Conservation (phyloP, 192 early-diverging fungal species). For the Backusella australiensis region DNA sequence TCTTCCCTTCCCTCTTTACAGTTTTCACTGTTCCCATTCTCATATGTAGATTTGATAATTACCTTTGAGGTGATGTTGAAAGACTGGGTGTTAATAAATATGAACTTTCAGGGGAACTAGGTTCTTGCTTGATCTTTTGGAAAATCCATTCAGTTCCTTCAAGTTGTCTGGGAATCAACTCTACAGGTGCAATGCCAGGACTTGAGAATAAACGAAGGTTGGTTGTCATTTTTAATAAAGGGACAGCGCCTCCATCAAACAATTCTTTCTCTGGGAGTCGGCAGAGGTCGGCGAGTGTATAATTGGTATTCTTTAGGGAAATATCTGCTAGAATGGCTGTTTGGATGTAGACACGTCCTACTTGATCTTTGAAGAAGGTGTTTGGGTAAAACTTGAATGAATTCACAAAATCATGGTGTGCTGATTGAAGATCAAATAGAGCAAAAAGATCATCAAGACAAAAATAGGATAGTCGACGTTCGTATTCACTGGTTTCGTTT, state of each 20-base stretch:
- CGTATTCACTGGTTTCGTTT: background rate
- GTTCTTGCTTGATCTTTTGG: background rate
- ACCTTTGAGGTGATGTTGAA: conserved; percentile 5
- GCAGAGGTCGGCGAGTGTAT: conserved; percentile 26
- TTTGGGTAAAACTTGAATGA: conserved; percentile 3
- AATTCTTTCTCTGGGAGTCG: conserved; percentile 22
- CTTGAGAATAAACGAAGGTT: background rate
- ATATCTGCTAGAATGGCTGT: conserved; percentile 19
- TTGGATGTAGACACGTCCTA: conserved; percentile 24
- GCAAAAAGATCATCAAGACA: conserved; percentile 3
- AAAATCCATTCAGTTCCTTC: conserved; percentile 7
- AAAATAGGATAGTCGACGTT: background rate
- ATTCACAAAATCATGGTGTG: background rate
- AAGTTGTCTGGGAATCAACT: background rate
- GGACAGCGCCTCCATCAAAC: conserved; percentile 18
- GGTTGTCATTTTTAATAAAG: conserved; percentile 20
- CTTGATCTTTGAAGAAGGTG: conserved; percentile 15
- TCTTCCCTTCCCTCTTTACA: background rate
- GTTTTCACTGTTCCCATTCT: background rate
- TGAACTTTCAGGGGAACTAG: background rate
- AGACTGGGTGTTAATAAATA: background rate
- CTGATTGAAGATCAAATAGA: background rate
- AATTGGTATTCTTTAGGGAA: conserved; percentile 19
- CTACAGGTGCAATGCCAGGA: background rate
- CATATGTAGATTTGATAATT: background rate